Base-by-base conservation (phyloP, 441 rosid genomes). In the Francoa sonchifolia region DNA sequence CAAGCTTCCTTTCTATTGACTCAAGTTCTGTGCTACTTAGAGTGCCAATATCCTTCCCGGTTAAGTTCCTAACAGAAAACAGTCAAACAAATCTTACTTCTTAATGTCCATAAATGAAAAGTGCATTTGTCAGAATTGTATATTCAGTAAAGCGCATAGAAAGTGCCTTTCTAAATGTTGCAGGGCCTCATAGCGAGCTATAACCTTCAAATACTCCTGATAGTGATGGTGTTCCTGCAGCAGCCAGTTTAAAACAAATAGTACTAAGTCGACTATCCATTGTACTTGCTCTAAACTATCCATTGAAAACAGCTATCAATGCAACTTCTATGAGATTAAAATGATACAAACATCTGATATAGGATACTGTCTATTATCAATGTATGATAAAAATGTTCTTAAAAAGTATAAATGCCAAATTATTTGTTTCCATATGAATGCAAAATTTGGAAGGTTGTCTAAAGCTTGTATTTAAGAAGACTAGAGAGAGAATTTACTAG, bases 1-100 rank as follows among this genome's bases (percentile, higher is more conserved):
- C 98, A 26, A 84, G 94, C 69, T 89, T 95, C 69, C 84, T 82
- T 64, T 89, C 98, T 15, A 89, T 88, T 10, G 95, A 77, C 50
- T 89, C 98, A 48, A 89, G 92, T 48, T 84, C 98, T 39, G 79
- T 84, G 71, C 86, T 73, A 76, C 65, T 79, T 9, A 84, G 55
- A 58, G 95, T 90, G 6, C 88, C 94, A 31, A 89, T 82, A 51
- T 84, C 98, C 70, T 89, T 95, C 53, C 98, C 98, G 45, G 82
- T 52, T 17, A 89, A 71, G 54, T 84, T 89, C 71, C 98, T 89
- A 11, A 32, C 35, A 32, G 13, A 3, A 8, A 32, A 25, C 28
- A 25, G 8, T 1, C 15, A 32, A 6, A 3, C 13, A 10, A 32
- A 32, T 2, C 3, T 7, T 10, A 9, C 3, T n/a, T 11, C 5